Conservation (phyloP, 2,329 filamentous ascomycete species). For the Beauveria brongniartii region DNA sequence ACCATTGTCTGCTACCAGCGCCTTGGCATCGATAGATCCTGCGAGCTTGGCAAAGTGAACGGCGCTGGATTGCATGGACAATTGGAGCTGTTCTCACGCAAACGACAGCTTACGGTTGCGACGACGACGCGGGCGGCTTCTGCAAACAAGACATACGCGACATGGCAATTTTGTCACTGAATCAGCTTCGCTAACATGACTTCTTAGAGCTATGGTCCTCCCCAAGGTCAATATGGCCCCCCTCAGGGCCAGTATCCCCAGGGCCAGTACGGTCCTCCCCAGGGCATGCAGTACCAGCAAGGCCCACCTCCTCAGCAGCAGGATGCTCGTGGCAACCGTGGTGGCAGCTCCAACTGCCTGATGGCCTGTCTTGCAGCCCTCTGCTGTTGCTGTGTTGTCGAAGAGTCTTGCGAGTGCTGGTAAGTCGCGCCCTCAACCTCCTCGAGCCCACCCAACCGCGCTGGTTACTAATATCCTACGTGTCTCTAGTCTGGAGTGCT, state of each 20-base stretch:
- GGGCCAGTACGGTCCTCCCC: constrained; percentile 30
- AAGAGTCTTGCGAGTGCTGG: constrained; percentile 44
- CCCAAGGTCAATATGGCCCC: constrained; percentile 17
- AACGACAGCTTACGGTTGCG: neutral
- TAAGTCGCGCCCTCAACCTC: constrained; percentile 19
- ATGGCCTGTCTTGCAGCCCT: constrained; percentile 39
- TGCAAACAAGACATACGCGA: neutral
- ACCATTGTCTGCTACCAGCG: neutral
- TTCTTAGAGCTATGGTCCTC: constrained; percentile 23
- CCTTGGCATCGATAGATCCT: neutral
- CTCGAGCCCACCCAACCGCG: neutral
- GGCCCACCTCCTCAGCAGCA: constrained; percentile 24
- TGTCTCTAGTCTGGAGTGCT: constrained; percentile 29
- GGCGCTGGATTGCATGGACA: neutral
- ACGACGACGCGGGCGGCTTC: neutral
- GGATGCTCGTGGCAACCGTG: constrained; percentile 20
- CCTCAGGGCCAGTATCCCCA: constrained; percentile 23
- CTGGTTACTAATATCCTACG: constrained; percentile 12
- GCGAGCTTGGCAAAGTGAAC: neutral
- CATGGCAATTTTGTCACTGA: neutral
- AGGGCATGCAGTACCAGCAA: constrained; percentile 37
- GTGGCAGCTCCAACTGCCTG: constrained; percentile 35
- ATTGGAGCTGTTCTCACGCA: neutral
- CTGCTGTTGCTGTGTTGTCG: constrained; percentile 43
- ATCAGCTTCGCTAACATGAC: neutral